These are phyloP conservation scores for Naganishia sp. DNA, from an alignment of 1,284 basidiomycete genomes.

Conservation along the genomic window DNA sequence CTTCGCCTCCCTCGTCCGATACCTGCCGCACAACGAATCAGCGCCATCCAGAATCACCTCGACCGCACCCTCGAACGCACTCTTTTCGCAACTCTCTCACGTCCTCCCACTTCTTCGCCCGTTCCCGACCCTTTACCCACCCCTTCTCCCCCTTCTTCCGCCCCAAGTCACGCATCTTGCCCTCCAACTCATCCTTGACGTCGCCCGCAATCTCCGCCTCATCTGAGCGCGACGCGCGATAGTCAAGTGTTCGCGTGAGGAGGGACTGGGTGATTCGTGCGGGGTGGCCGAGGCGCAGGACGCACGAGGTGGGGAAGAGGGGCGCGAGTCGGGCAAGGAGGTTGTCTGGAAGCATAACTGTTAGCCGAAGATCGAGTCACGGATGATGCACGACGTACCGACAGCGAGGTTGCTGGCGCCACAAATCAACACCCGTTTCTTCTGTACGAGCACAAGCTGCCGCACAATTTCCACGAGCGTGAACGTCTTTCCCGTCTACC, in stretches of 20 bases:
- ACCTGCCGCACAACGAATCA: conserved; percentile 57
- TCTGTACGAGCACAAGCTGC: conserved; percentile 59
- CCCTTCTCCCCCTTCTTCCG: conserved; percentile 77
- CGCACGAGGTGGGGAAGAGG: conserved; percentile 48
- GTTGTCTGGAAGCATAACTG: conserved; percentile 63
- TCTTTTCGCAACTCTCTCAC: conserved; percentile 87
- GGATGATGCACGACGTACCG: conserved; percentile 45
- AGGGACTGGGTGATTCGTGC: conserved; percentile 83
- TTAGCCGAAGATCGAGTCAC: background rate
- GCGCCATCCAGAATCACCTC: too few relatives aligned
- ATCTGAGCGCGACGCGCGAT: conserved; percentile 75
- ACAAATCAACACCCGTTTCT: conserved; percentile 69
- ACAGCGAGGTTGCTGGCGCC: conserved; percentile 90
- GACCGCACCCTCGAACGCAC: too few relatives aligned
- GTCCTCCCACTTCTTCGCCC: conserved; percentile 88
- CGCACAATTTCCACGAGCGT: conserved; percentile 87
- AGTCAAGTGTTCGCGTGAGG: conserved; percentile 80
- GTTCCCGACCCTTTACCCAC: conserved; percentile 62
- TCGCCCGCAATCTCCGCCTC: conserved; percentile 77
- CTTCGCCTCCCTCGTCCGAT: conserved; percentile 79
- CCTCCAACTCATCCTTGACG: conserved; percentile 78
- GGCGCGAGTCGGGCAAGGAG: conserved; percentile 71
- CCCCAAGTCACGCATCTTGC: conserved; percentile 65
- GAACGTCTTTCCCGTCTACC: conserved; percentile 80
- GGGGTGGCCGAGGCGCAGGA: conserved; percentile 87